These are phyloP conservation scores for Stephania yunnanensis DNA, from an alignment of 164 flowering plant genomes.

Conservation along the genomic window DNA sequence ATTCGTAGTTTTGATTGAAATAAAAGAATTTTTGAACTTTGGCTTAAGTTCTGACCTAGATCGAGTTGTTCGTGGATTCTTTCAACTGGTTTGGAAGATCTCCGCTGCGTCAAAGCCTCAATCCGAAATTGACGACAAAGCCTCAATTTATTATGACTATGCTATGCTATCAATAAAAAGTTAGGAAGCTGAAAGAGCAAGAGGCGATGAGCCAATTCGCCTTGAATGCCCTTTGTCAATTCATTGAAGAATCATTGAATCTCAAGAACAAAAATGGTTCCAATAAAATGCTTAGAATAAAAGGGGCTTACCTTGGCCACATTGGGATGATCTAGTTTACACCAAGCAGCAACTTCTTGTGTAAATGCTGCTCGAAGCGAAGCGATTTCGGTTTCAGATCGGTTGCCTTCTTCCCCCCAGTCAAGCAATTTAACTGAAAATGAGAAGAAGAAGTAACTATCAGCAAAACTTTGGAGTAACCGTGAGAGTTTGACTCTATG, in stretches of 20 bases:
- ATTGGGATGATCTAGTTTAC: conserved; percentile 96
- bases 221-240: neutral
- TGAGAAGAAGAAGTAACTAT: conserved; percentile 3
- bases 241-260: neutral
- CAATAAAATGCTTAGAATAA: neutral
- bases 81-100: too few relatives aligned
- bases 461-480: neutral
- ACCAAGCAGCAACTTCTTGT: conserved; percentile 97
- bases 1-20: too few relatives aligned
- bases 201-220: too few relatives aligned
- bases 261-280: neutral
- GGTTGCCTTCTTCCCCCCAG: conserved; percentile 94
- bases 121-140: too few relatives aligned
- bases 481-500: too few relatives aligned
- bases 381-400: conserved; percentile 78
- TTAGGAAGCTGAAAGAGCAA: neutral
- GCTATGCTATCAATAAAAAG: neutral
- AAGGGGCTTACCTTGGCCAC: conserved; percentile 69
- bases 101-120: too few relatives aligned
- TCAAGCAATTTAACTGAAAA: conserved; percentile 88
- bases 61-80: too few relatives aligned
- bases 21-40: too few relatives aligned
- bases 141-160: neutral
- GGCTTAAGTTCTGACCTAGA: too few relatives aligned
- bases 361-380: conserved; percentile 72